A percentile compares a stretch with the other conserved stretches of the same genome.
Conservation (phyloP, 2,329 filamentous ascomycete species). For the Penicillium sp. region DNA sequence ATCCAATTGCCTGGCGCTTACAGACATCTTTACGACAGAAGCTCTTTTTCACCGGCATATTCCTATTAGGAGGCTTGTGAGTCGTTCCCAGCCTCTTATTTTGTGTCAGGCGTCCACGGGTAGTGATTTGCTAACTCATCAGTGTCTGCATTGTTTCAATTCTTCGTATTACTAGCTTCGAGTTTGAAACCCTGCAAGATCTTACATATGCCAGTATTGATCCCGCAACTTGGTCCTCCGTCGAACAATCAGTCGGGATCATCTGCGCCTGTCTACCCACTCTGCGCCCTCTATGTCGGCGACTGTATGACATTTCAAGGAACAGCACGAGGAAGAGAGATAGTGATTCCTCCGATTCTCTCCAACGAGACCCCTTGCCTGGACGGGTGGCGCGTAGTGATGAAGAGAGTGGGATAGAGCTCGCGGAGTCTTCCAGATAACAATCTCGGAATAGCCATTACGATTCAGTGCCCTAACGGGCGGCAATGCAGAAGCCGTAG, state of each 20-base stretch:
- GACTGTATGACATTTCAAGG: slow-evolving; percentile 10
- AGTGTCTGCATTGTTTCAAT: slow-evolving; percentile 29
- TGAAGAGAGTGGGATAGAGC: slow-evolving; percentile 8
- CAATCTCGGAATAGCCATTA: too few relatives aligned
- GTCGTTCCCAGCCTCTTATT: too few relatives aligned
- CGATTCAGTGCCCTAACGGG: too few relatives aligned
- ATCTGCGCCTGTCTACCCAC: slow-evolving; percentile 31
- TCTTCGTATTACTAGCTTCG: slow-evolving; percentile 25
- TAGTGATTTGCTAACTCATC: too few relatives aligned
- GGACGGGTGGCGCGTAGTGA: slow-evolving; percentile 1
- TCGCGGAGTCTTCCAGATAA: too few relatives aligned
- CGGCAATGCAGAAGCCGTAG: too few relatives aligned
- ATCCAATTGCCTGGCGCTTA: slow-evolving; percentile 29
- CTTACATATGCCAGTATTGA: slow-evolving; percentile 17
- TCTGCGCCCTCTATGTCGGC: slow-evolving; percentile 24
- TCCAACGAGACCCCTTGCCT: background rate
- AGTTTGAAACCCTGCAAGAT: slow-evolving; percentile 10
- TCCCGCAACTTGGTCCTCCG: slow-evolving; percentile 28
- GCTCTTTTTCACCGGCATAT: slow-evolving; percentile 22
- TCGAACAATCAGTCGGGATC: slow-evolving; percentile 31
- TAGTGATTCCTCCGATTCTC: slow-evolving; percentile 1
- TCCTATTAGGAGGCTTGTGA: slow-evolving; percentile 28
- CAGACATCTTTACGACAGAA: slow-evolving; percentile 24
- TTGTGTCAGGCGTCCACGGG: too few relatives aligned
- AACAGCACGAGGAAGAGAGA: background rate